These are phyloP conservation scores for Arabis alpina DNA, from an alignment of 345 rosid genomes.

Conservation along the genomic window DNA sequence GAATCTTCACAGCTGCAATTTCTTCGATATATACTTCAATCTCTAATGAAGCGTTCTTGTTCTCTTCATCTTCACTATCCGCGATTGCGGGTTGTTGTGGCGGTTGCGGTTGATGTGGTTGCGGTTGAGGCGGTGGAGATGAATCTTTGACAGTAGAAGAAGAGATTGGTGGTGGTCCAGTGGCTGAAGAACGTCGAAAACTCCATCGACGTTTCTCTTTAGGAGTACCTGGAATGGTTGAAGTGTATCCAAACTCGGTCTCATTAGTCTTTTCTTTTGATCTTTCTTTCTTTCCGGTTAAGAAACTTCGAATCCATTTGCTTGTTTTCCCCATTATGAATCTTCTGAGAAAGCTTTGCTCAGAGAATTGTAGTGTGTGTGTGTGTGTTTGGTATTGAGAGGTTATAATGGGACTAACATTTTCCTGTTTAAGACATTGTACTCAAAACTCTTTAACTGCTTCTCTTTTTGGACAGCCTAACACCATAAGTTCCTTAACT, in stretches of 20 bases:
- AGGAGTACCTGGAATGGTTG: constrained; percentile 60
- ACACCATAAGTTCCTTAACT: constrained; percentile 42
- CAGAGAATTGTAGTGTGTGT: constrained; percentile 30
- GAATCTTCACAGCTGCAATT: constrained; percentile 71
- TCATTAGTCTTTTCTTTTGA: constrained; percentile 44
- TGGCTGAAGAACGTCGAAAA: constrained; percentile 79
- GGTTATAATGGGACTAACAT: constrained; percentile 29
- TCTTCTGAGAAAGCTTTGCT: background rate
- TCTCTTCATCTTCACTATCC: constrained; percentile 16
- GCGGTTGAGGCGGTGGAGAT: constrained; percentile 32
- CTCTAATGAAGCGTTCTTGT: constrained; percentile 13
- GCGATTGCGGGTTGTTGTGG: constrained; percentile 18
- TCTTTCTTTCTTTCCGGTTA: constrained; percentile 74
- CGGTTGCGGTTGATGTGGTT: constrained; percentile 12
- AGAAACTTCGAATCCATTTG: constrained; percentile 75
- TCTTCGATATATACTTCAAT: constrained; percentile 48
- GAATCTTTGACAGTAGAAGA: constrained; percentile 29
- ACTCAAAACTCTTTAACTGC: constrained; percentile 35
- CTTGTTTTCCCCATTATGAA: constrained; percentile 78
- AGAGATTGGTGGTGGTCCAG: constrained; percentile 39
- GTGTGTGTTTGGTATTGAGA: constrained; percentile 34
- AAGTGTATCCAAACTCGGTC: constrained; percentile 52
- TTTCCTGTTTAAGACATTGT: constrained; percentile 37
- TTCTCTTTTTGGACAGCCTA: constrained; percentile 41
- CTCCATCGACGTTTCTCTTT: constrained; percentile 91